Evolutionary conservation across 2,329 filamentous ascomycete species (phyloP).

Genomic region (Atkinsonella texensis): DNA sequence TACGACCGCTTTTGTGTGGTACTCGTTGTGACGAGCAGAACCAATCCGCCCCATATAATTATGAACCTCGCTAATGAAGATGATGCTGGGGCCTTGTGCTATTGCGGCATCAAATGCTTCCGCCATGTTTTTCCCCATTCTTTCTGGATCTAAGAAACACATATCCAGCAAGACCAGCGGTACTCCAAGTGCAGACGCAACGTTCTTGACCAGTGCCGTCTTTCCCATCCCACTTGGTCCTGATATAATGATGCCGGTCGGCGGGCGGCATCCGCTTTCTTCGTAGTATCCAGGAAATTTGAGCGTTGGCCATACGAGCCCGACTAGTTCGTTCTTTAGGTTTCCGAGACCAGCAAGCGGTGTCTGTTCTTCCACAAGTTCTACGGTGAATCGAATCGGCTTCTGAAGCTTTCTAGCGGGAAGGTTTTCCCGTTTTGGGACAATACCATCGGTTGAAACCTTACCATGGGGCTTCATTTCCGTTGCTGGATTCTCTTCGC

Average conservation of each 20-base stretch:
- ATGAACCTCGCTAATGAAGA: slow-evolving; percentile 91
- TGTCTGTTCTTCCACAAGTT: slow-evolving; percentile 12
- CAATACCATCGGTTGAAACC: neutral
- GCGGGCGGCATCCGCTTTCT: slow-evolving; percentile 7
- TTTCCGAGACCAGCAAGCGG: slow-evolving; percentile 20
- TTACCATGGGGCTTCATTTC: slow-evolving; percentile 2
- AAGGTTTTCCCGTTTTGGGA: slow-evolving; percentile 15
- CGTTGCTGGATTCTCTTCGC: slow-evolving; percentile 12
- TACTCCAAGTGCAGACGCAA: slow-evolving; percentile 59
- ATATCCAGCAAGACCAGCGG: slow-evolving; percentile 50
- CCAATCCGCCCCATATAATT: slow-evolving; percentile 63
- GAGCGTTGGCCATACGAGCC: slow-evolving; percentile 9
- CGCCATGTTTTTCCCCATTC: slow-evolving; percentile 25
- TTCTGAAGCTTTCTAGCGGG: slow-evolving; percentile 19
- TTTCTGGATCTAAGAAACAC: slow-evolving; percentile 27
- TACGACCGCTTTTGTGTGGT: slow-evolving; percentile 77
- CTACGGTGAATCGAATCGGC: slow-evolving; percentile 18
- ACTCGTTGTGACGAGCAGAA: slow-evolving; percentile 72
- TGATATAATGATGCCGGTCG: slow-evolving; percentile 55
- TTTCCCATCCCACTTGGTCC: slow-evolving; percentile 75
- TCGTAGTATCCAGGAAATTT: slow-evolving; percentile 12
- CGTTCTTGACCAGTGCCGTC: slow-evolving; percentile 61
- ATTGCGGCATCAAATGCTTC: slow-evolving; percentile 63
- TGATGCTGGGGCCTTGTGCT: slow-evolving; percentile 70
- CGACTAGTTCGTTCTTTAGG: slow-evolving; percentile 12